Percentiles rank a stretch among this genome's conserved stretches.
phyloP scores from a whole-genome alignment of 2,329 filamentous ascomycete genomes.

The Alternaria viburni region DNA sequence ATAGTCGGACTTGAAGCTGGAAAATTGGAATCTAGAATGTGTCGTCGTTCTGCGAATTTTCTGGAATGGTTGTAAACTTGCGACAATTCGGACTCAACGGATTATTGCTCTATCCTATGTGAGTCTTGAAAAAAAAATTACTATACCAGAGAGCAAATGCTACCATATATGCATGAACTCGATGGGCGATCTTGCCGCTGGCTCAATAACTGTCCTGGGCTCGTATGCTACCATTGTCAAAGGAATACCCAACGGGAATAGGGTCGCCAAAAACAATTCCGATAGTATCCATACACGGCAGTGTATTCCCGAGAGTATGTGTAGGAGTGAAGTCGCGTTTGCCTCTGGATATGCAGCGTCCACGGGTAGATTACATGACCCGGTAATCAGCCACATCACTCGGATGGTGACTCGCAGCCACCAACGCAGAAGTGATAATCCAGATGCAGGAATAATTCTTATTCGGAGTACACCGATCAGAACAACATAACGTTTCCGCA shows the following conservation, averaged over 20 bases:
- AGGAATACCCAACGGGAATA: neutral
- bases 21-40: neutral
- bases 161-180: neutral
- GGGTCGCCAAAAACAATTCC: no score
- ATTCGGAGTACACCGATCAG: constrained; percentile 1
- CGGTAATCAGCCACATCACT: neutral
- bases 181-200: neutral
- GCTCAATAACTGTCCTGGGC: neutral
- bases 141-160: neutral
- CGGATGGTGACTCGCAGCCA: neutral
- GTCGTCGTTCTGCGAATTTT: no score
- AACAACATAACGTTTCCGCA: neutral
- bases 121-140: neutral
- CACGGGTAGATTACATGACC: neutral
- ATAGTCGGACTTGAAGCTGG: neutral
- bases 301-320: neutral
- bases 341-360: neutral
- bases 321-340: neutral
- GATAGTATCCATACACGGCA: neutral
- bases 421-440: neutral
- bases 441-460: neutral
- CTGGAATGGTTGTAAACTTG: neutral
- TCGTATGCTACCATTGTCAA: neutral
- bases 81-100: neutral
- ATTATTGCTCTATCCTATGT: neutral